phyloP scores from a whole-genome alignment of 1,284 basidiomycete species.

The Ceratobasidium sp. region DNA sequence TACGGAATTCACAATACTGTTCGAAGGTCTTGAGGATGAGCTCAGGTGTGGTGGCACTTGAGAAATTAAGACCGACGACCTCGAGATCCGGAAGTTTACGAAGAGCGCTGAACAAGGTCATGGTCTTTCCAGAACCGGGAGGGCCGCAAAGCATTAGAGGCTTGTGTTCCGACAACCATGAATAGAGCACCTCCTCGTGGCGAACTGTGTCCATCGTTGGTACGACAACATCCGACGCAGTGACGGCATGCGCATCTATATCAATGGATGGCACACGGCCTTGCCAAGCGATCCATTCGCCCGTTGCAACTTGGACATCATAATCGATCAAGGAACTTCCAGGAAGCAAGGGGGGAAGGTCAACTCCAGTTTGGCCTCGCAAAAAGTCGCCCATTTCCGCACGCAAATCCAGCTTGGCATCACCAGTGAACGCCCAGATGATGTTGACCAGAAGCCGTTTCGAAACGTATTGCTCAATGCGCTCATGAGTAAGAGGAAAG shows the following conservation, averaged over 20 bases:
- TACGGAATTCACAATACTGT: slow-evolving; percentile 99
- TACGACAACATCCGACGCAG: slow-evolving; percentile 94
- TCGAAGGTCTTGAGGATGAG: slow-evolving; percentile 99
- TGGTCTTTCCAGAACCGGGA: slow-evolving; percentile 99
- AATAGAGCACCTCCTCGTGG: slow-evolving; percentile 98
- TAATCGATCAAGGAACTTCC: slow-evolving; percentile 93
- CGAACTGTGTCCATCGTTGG: slow-evolving; percentile 99
- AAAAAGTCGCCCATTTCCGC: slow-evolving; percentile 92
- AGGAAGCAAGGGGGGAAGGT: slow-evolving; percentile 76
- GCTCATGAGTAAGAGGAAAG: slow-evolving; percentile 87
- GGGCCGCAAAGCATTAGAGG: slow-evolving; percentile 98
- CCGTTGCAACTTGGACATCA: slow-evolving; percentile 86
- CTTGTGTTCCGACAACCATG: slow-evolving; percentile 98
- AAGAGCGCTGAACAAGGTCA: slow-evolving; percentile 99
- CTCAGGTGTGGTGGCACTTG: slow-evolving; percentile 97
- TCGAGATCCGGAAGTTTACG: slow-evolving; percentile 99
- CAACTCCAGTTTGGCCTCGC: slow-evolving; percentile 84
- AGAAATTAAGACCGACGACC: slow-evolving; percentile 98
- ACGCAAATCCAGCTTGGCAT: slow-evolving; percentile 88
- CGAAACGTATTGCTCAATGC: slow-evolving; percentile 87
- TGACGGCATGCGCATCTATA: slow-evolving; percentile 95
- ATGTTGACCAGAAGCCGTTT: slow-evolving; percentile 92
- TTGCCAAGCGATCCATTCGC: slow-evolving; percentile 94
- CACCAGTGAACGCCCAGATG: slow-evolving; percentile 98
- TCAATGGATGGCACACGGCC: slow-evolving; percentile 92